Base-by-base conservation (phyloP, 2,329 filamentous ascomycete genomes). In the Aspergillus luchuensis region DNA sequence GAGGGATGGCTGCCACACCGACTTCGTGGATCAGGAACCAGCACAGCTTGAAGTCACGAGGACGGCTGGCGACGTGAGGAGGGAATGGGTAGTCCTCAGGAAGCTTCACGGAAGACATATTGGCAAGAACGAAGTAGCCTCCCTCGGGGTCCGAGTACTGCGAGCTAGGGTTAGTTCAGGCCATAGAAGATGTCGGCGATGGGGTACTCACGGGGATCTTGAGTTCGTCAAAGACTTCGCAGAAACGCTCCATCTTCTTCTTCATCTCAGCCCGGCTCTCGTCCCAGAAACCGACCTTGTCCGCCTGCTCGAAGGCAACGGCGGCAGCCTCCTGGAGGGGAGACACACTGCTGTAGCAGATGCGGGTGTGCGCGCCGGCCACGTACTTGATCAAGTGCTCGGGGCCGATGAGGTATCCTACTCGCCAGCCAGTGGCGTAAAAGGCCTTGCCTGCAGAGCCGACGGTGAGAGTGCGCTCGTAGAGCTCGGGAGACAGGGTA, bases 11-110 rank as follows among this genome's bases (percentile, higher is more conserved):
- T 2, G 95, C 95, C 28, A 99, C 92, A 8, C 95, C 95, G 19
- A 99, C 82, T 80, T 99, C 94, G 75, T 93, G 93, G 78, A 99
- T 99, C 69, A 97, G 79, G 80, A 98, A 98, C 94, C 94, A 99
- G 38, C 88, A 87, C 50, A 99, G 85, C 82, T 96, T 91, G 80
- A 98, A 99, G 76, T 99, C 95, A 30, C 95, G 84, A 23, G 95
- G 92, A 1, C 95, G 86, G 71, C 84, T 88, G 13, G 90, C 91
- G 38, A 99, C 94, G 73, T 97, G 92, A 1, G 89, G 83, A 28
- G 95, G 95, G 82, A 98, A 98, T 0, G 89, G 85, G 76, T 98
- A 99, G 73, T 88, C 88, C 4, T 84, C 84, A 0, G 95, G 95
- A 5, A 99, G 75, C 74, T 90, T 87, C 59, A 99, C 91, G 74